Evolutionary conservation across 805 yeast genomes (phyloP).

Genomic region (Lachancea dasiensis): DNA sequence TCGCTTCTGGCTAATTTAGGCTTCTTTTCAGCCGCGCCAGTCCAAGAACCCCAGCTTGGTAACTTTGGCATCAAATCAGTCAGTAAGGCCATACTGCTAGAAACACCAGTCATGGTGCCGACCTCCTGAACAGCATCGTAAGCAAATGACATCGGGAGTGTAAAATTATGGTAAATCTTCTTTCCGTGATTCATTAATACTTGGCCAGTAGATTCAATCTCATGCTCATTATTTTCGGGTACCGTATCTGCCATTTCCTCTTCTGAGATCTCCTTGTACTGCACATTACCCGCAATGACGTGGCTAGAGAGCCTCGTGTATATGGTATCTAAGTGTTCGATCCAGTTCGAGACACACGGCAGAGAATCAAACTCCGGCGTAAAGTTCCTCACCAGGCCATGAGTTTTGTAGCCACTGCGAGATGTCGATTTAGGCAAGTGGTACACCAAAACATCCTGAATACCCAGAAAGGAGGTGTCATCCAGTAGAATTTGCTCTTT

Average conservation of each 20-base stretch:
- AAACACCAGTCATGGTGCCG: conserved; percentile 30
- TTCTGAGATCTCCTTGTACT: conserved; percentile 21
- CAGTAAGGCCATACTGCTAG: conserved; percentile 27
- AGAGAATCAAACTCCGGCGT: conserved; percentile 19
- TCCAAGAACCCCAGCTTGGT: conserved; percentile 7
- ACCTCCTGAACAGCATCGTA: conserved; percentile 33
- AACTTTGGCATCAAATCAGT: conserved; percentile 28
- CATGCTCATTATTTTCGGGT: conserved; percentile 2
- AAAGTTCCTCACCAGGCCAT: conserved; percentile 29
- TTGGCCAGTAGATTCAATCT: conserved; percentile 1
- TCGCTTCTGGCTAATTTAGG: conserved; percentile 19
- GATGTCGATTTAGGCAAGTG: conserved; percentile 21
- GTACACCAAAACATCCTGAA: conserved; percentile 29
- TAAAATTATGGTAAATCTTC: conserved; percentile 26
- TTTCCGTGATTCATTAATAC: conserved; percentile 7
- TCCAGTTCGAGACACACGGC: conserved; percentile 29
- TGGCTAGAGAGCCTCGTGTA: conserved; percentile 27
- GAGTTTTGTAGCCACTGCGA: conserved; percentile 16
- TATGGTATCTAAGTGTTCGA: conserved; percentile 26
- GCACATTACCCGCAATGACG: conserved; percentile 26
- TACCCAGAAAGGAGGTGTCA: conserved; percentile 25
- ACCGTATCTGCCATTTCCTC: not conserved
- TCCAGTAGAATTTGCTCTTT: conserved; percentile 24
- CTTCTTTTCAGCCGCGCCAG: not conserved
- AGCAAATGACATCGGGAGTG: conserved; percentile 30